Base-by-base conservation (phyloP, 495 filamentous ascomycete genomes). In the Lasiosphaeria miniovina region DNA sequence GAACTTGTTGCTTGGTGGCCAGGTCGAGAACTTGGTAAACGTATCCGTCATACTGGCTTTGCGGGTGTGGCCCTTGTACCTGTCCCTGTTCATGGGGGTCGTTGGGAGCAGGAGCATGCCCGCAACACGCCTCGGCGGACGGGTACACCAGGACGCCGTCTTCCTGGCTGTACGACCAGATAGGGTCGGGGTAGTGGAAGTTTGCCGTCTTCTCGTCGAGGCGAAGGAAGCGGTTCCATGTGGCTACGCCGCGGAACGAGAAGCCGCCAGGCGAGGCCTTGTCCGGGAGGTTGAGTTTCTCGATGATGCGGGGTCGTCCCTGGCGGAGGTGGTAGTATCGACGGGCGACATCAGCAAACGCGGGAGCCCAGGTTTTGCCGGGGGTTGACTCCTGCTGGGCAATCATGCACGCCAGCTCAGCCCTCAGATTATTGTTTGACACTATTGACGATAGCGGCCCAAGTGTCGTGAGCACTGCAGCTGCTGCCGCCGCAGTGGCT, bases 131-230 rank as follows among this genome's bases (percentile, higher is more conserved):
- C n/a, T 53, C 54, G n/a, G 52, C 54, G 15, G 56, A 57, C 7
- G 81, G 82, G 61, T 81, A 88, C 15, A 88, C 81, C 34, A 89
- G 54, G 9, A 88, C 60, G 0, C 81, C 83, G 45, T 85, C 81
- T 36, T 74, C 72, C 36, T 70, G 62, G 51, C 82, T 83, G 64
- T 82, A 83, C 43, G 77, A 82, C 87, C 87, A 90, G 8, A 78
- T 69, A 5, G 84, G 72, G 61, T 88, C 79, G 6, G 76, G 33
- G 66, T 77, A 72, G 76, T 87, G 71, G 49, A 82, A 82, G 32
- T 61, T 59, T 12, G 70, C 70, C 1, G 58, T 68, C 56, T 73
- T 73, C 14, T 74, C 61, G 41, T 77, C 73, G 53, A 82, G 74
- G 58, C 80, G 73, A 6, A 85, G 67, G 65, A 82, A 81, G 6